Percentiles rank a stretch among this genome's conserved stretches.
Evolutionary conservation across 768 basidiomycete genomes (phyloP).

Genomic region (Rhodosporidiobolus odoratus): DNA sequence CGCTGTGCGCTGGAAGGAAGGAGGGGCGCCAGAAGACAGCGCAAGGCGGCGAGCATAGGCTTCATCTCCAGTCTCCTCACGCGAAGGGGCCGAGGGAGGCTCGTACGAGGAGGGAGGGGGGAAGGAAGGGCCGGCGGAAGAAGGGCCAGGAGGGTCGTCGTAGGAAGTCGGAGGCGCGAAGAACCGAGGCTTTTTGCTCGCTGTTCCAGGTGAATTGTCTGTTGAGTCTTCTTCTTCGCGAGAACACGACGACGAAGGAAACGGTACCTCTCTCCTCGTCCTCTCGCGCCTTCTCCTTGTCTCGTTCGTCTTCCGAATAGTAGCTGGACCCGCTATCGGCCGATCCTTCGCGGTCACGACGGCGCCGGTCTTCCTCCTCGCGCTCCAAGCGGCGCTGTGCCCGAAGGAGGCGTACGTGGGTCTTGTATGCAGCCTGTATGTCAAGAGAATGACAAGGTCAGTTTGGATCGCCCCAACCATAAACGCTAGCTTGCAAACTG

Average conservation of each 20-base stretch:
- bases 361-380: constrained; percentile 31
- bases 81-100: constrained; percentile 11
- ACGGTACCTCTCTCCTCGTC: background rate
- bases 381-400: constrained; percentile 24
- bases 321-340: constrained; percentile 22
- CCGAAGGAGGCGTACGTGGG: constrained; percentile 16
- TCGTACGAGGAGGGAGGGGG: background rate
- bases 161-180: constrained; percentile 34
- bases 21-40: constrained; percentile 1
- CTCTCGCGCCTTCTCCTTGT: background rate
- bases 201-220: background rate
- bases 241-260: background rate
- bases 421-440: constrained; percentile 34
- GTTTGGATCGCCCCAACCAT: background rate
- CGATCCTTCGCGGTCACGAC: constrained; percentile 6
- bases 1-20: no score
- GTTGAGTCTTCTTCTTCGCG: background rate
- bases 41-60: constrained; percentile 32
- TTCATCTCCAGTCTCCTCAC: constrained; percentile 32
- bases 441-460: background rate
- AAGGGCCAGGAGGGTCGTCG: constrained; percentile 8
- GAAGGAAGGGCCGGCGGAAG: background rate
- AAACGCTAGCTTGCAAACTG: no score
- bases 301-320: constrained; percentile 30
- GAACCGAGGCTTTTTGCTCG: constrained; percentile 31